These are phyloP conservation scores for Whalleya microplaca DNA, from an alignment of 2,329 filamentous ascomycete species.

Conservation along the genomic window DNA sequence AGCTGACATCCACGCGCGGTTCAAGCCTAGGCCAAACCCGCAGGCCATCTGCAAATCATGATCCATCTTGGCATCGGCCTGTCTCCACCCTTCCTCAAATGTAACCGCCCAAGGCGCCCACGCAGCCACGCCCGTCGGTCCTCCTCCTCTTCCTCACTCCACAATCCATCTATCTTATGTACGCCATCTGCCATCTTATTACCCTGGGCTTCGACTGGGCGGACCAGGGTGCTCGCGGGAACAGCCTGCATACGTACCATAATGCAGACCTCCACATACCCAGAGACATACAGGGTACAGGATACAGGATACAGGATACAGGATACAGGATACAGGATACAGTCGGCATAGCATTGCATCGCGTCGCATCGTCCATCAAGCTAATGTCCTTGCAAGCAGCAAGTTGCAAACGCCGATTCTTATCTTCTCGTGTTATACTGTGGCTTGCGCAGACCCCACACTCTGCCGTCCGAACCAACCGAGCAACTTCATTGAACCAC, in stretches of 20 bases:
- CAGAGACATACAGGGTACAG: conserved; percentile 9
- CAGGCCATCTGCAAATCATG: conserved; percentile 45
- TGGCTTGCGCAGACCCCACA: conserved; percentile 32
- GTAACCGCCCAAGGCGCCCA: conserved; percentile 34
- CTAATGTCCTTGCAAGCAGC: conserved; percentile 13
- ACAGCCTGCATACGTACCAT: background rate
- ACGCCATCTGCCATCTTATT: background rate
- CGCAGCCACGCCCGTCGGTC: conserved; percentile 8
- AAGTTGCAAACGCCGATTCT: conserved; percentile 15
- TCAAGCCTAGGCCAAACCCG: conserved; percentile 33
- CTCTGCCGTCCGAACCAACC: conserved; percentile 27
- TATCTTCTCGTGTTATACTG: conserved; percentile 35
- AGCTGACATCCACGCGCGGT: conserved; percentile 41
- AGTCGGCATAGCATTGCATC: conserved; percentile 35
- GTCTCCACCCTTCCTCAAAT: conserved; percentile 32
- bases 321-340: conserved; percentile 22
- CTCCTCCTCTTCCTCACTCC: background rate
- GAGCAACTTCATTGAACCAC: conserved; percentile 20
- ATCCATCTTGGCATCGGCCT: conserved; percentile 28
- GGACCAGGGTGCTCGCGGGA: background rate
- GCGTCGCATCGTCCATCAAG: conserved; percentile 23
- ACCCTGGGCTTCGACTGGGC: background rate
- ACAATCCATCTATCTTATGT: background rate
- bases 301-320: conserved; percentile 21
- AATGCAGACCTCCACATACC: background rate